phyloP scores from a whole-genome alignment of 2,329 filamentous ascomycete genomes.

The Aspergillus sp. region DNA sequence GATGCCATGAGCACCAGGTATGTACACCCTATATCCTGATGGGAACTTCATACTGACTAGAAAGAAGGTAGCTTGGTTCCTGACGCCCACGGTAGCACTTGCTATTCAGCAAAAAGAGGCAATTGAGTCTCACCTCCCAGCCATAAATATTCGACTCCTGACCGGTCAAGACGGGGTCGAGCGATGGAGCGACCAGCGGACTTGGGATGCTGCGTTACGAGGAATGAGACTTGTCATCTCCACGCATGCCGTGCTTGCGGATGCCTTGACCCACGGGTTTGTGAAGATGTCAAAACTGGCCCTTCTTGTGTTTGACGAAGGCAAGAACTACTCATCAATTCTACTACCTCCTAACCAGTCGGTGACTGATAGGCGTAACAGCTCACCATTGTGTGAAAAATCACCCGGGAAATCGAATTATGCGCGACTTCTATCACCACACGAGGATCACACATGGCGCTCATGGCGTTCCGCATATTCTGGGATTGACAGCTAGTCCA shows the following conservation, averaged over 20 bases:
- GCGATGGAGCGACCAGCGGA: neutral
- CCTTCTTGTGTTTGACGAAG: conserved; percentile 11
- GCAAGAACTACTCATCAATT: neutral
- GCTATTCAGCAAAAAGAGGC: neutral
- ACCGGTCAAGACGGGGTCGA: conserved; percentile 7
- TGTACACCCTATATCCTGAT: too few relatives aligned
- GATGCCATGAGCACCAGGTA: too few relatives aligned
- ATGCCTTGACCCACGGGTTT: conserved; percentile 5
- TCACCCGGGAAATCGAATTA: conserved; percentile 7
- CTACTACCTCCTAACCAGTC: too few relatives aligned
- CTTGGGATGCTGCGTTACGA: conserved; percentile 2
- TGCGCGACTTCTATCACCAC: conserved; percentile 2
- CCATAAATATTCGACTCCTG: conserved; percentile 2
- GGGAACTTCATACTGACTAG: neutral
- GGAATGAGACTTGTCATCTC: conserved; percentile 3
- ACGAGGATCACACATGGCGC: neutral
- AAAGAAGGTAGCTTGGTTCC: conserved; percentile 4
- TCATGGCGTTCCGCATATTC: neutral
- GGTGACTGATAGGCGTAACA: neutral
- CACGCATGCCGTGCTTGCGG: conserved; percentile 6
- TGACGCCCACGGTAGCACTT: conserved; percentile 7
- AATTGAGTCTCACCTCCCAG: neutral
- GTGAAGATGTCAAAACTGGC: neutral
- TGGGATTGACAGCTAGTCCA: conserved; percentile 8
- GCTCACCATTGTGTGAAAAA: conserved; percentile 7